Base-by-base conservation (phyloP, 495 filamentous ascomycete species). In the Parmelia sp. region DNA sequence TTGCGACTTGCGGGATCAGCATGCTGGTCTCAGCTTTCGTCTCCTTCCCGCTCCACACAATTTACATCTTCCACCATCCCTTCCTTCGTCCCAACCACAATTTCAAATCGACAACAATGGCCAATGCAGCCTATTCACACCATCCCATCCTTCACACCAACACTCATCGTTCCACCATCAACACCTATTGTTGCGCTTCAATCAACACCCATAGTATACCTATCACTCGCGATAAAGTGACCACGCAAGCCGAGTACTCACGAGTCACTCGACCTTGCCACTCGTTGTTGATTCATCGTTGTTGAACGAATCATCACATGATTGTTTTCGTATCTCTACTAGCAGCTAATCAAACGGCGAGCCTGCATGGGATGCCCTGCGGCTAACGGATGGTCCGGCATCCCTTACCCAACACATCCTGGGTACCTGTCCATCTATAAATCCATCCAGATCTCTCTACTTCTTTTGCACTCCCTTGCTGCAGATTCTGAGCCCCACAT, bases 381-480 rank as follows among this genome's bases (percentile, higher is more conserved):
- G 47, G 47, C 47, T 51, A 51, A 51, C 47, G 47, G 47, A 27
- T 51, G 47, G 25, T 51, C 47, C 47, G 47, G 47, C 47, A 51
- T 51, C 47, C 25, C 44, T 47, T 47, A 17, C 44, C 23, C 19
- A 6, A 47, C 15, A 19, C 44, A 47, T 23, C 44, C 40, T 47
- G 7, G 25, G 25, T 51, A 3, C 23, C 47, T 51, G 23, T 27
- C 23, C 23, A 51, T 51, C 47, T 51, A 51, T 51, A 51, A 51
- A 51, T 29, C 25, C 11, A 51, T 8, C 23, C 47, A 51, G 23
- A 51, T 51, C 47, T 51, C 47, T 12, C 25, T 4, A 1, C 23
- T 51, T 29, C 23, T 49, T 27, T 25, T 51, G 1, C 12, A 0
- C 25, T 51, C 25, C 47, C 47, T 51, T 51, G 9, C 47, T 14